Conservation (phyloP, 106 monocot genomes). For the Posidonia australis region DNA sequence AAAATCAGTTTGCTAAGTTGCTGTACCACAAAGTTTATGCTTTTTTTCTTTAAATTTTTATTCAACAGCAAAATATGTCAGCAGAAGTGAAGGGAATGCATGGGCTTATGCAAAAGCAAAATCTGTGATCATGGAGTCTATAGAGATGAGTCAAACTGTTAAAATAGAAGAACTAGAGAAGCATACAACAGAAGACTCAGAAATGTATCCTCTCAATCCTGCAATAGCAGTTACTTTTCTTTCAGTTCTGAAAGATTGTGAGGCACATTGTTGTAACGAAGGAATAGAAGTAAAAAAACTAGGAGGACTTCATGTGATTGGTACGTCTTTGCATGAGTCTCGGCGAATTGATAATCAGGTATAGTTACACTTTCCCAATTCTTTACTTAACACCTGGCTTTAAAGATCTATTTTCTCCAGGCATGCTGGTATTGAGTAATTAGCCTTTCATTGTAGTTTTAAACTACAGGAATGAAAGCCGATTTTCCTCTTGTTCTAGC, state of each 20-base stretch:
- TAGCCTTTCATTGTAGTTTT: too few relatives aligned
- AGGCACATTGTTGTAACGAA: slow-evolving; percentile 67
- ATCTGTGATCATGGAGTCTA: slow-evolving; percentile 59
- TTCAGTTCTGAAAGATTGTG: slow-evolving; percentile 73
- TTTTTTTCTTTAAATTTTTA: slow-evolving; percentile 1
- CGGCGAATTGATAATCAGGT: slow-evolving; percentile 99
- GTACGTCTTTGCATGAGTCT: slow-evolving; percentile 97
- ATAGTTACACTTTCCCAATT: not conserved
- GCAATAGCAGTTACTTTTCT: slow-evolving; percentile 66
- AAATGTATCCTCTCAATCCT: slow-evolving; percentile 54
- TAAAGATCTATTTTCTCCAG: too few relatives aligned
- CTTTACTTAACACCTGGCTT: too few relatives aligned
- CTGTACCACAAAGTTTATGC: not conserved
- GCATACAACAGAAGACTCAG: slow-evolving; percentile 39
- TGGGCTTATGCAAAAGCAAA: slow-evolving; percentile 74
- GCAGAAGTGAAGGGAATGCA: slow-evolving; percentile 55
- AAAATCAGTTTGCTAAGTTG: not conserved
- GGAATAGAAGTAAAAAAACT: slow-evolving; percentile 79
- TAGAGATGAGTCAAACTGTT: slow-evolving; percentile 72
- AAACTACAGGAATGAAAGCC: too few relatives aligned
- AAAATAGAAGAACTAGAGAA: slow-evolving; percentile 53
- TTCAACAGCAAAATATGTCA: slow-evolving; percentile 58
- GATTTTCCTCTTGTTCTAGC: too few relatives aligned
- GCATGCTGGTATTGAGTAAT: too few relatives aligned
- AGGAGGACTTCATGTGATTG: slow-evolving; percentile 98